Evolutionary conservation across 2,329 filamentous ascomycete genomes (phyloP).

Genomic region (Pseudogymnoascus sp.): DNA sequence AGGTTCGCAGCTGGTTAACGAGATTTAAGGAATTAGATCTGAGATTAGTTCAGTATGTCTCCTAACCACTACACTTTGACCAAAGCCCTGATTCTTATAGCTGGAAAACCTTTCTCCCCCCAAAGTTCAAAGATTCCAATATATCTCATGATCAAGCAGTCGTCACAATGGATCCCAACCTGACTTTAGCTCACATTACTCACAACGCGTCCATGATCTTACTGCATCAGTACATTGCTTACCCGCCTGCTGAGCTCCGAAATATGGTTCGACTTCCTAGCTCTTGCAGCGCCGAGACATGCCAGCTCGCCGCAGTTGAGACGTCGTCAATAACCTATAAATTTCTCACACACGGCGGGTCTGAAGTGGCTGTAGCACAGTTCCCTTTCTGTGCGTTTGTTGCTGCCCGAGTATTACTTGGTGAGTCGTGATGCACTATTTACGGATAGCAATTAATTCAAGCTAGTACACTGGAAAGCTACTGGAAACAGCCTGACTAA

Average conservation of each 20-base stretch:
- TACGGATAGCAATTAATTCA: background rate
- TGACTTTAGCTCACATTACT: slow-evolving; percentile 41
- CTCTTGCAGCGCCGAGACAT: slow-evolving; percentile 41
- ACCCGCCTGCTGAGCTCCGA: slow-evolving; percentile 30
- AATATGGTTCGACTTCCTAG: slow-evolving; percentile 34
- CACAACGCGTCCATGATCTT: slow-evolving; percentile 44
- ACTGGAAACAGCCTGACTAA: slow-evolving; percentile 10
- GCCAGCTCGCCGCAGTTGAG: slow-evolving; percentile 38
- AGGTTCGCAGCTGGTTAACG: slow-evolving; percentile 37
- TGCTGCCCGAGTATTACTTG: slow-evolving; percentile 36
- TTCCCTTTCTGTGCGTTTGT: slow-evolving; percentile 41
- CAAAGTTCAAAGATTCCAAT: slow-evolving; percentile 33
- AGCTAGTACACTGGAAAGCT: slow-evolving; percentile 15
- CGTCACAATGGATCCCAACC: slow-evolving; percentile 39
- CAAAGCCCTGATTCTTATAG: slow-evolving; percentile 17
- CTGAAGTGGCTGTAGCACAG: slow-evolving; percentile 29
- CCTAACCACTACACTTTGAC: background rate
- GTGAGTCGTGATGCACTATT: slow-evolving; percentile 13
- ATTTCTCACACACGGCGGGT: slow-evolving; percentile 34
- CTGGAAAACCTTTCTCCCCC: slow-evolving; percentile 40
- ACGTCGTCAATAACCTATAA: slow-evolving; percentile 39
- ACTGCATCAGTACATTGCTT: slow-evolving; percentile 41
- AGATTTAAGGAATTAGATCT: slow-evolving; percentile 42
- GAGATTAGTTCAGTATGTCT: slow-evolving; percentile 34
- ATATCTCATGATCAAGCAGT: slow-evolving; percentile 12